A percentile compares a stretch with the other conserved stretches of the same genome.
Evolutionary conservation across 2,329 filamentous ascomycete species (phyloP).

Genomic region (Xylaria sp.): DNA sequence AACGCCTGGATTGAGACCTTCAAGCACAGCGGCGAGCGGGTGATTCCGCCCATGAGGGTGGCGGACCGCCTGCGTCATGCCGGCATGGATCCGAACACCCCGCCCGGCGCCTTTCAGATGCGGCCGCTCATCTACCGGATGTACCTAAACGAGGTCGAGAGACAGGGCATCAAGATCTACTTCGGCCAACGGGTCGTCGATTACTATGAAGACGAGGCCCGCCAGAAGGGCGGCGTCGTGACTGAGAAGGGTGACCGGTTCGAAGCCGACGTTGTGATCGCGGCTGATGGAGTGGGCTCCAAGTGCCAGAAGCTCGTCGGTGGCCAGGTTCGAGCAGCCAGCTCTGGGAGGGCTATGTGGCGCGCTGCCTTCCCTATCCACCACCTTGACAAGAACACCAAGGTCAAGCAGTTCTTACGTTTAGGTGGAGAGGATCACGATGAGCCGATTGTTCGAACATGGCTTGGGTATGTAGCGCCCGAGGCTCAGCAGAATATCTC

Average conservation of each 20-base stretch:
- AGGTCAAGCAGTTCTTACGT: slow-evolving; percentile 44
- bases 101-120: slow-evolving; percentile 59
- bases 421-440: slow-evolving; percentile 46
- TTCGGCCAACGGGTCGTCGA: slow-evolving; percentile 51
- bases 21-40: slow-evolving; percentile 54
- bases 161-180: slow-evolving; percentile 49
- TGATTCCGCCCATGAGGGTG: slow-evolving; percentile 52
- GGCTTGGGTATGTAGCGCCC: slow-evolving; percentile 46
- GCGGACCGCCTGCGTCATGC: slow-evolving; percentile 49
- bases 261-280: slow-evolving; percentile 51
- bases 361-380: slow-evolving; percentile 46
- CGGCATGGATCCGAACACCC: slow-evolving; percentile 46
- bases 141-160: slow-evolving; percentile 53
- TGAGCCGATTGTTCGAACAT: slow-evolving; percentile 47
- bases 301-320: slow-evolving; percentile 48
- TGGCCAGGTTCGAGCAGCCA: slow-evolving; percentile 45
- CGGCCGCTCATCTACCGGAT: slow-evolving; percentile 58
- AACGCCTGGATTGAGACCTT: slow-evolving; percentile 59
- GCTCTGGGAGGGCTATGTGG: slow-evolving; percentile 48
- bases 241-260: slow-evolving; percentile 53
- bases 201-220: slow-evolving; percentile 51
- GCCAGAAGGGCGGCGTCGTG: slow-evolving; percentile 48
- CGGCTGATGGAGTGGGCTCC: slow-evolving; percentile 51
- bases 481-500: slow-evolving; percentile 32
- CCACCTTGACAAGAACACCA: slow-evolving; percentile 45